These are phyloP conservation scores for Lentinus polychrous DNA, from an alignment of 1,284 basidiomycete genomes.

Conservation along the genomic window DNA sequence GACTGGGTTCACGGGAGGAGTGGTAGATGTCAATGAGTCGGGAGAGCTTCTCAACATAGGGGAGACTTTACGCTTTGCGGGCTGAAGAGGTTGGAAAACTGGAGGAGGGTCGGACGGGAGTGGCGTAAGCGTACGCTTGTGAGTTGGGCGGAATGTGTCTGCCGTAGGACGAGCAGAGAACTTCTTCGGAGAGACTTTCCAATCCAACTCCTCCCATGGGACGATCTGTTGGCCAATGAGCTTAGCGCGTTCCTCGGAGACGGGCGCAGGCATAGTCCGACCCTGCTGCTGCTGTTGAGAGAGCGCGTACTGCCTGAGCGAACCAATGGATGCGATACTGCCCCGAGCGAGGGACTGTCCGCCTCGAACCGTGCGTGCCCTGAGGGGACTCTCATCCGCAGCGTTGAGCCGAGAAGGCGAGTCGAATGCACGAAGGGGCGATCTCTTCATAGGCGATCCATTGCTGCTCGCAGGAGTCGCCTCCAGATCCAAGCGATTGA, in stretches of 20 bases:
- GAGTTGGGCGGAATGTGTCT: conserved; percentile 28
- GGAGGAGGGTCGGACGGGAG: conserved; percentile 44
- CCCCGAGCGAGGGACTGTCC: conserved; percentile 26
- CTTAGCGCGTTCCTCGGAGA: conserved; percentile 11
- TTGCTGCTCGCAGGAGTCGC: conserved; percentile 54
- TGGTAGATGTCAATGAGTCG: neutral
- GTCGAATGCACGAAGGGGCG: conserved; percentile 15
- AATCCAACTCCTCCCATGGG: conserved; percentile 50
- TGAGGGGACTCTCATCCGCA: conserved; percentile 35
- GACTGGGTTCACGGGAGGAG: neutral
- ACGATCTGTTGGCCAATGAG: conserved; percentile 54
- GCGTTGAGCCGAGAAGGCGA: conserved; percentile 9
- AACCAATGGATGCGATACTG: conserved; percentile 43
- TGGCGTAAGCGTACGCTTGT: conserved; percentile 48
- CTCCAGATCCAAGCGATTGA: conserved; percentile 67
- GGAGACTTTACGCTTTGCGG: conserved; percentile 30
- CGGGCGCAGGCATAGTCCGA: conserved; percentile 9
- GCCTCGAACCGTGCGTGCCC: conserved; percentile 17
- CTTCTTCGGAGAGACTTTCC: conserved; percentile 40
- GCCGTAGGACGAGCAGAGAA: conserved; percentile 15
- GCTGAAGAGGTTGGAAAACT: conserved; percentile 53
- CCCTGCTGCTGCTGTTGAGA: conserved; percentile 23
- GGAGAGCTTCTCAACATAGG: conserved; percentile 2
- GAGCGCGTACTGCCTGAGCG: conserved; percentile 55
- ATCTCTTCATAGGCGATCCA: conserved; percentile 32